phyloP scores from a whole-genome alignment of 805 yeast species.

The Sugiyamaella lignohabitans region DNA sequence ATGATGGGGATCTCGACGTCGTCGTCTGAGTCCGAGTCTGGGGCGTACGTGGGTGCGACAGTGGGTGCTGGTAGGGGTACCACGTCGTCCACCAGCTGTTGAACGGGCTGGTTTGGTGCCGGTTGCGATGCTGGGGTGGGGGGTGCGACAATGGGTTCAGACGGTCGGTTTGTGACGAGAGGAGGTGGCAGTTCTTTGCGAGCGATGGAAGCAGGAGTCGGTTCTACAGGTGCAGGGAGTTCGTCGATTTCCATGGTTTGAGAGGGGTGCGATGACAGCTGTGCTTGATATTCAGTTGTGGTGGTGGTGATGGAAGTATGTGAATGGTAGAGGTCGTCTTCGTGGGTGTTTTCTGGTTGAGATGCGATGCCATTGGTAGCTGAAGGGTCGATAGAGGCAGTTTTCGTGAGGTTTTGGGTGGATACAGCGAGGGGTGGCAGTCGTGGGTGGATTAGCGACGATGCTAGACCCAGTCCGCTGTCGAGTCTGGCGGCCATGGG shows the following conservation, averaged over 20 bases:
- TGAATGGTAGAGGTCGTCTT: no score
- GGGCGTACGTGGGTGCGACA: not conserved
- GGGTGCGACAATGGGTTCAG: not conserved
- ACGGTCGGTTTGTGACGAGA: not conserved
- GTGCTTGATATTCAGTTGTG: not conserved
- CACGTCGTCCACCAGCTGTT: not conserved
- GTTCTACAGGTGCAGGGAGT: not conserved
- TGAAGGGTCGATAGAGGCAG: conserved; percentile 8
- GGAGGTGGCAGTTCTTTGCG: not conserved
- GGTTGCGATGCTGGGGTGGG: no score
- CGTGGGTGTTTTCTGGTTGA: no score
- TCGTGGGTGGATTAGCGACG: conserved; percentile 61
- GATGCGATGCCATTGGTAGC: no score
- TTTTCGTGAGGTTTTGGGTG: conserved; percentile 5
- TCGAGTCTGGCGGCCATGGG: conserved; percentile 60
- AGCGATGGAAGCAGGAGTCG: no score
- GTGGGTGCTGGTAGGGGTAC: not conserved
- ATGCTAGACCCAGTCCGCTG: conserved; percentile 46
- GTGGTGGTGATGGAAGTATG: no score
- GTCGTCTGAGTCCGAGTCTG: conserved; percentile 1
- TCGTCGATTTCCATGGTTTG: not conserved
- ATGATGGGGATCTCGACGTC: not conserved
- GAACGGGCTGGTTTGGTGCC: no score
- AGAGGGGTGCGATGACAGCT: no score
- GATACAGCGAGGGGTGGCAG: conserved; percentile 44